Base-by-base conservation (phyloP, 2,329 filamentous ascomycete species). In the Teratosphaeria nubilosa region DNA sequence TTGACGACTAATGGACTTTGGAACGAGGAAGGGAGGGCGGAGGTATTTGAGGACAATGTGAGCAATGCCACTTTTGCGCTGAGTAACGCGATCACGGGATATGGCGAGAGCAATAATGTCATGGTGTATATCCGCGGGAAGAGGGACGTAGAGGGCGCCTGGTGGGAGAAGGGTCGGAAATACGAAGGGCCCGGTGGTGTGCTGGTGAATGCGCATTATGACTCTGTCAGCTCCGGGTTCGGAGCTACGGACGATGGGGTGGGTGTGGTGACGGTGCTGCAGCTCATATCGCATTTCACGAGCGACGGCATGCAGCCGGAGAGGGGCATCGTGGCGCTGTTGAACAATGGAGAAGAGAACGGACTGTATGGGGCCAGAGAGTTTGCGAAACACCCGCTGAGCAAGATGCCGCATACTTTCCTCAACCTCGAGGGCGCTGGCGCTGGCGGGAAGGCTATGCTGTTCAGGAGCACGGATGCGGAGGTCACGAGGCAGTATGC, bases 281-380 rank as follows among this genome's bases (percentile, higher is more conserved):
- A 96, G 71, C 77, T 97, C 54, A 80, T 97, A 61, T 88, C 86
- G 62, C 90, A 96, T 73, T 96, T 95, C 70, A 91, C 90, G 1
- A 75, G 82, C 0, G 54, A 61, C 14, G 85, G 80, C 30, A 84
- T 88, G 63, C 84, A 84, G 68, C 91, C 91, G 1, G 86, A 84
- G 67, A 84, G 86, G 64, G 92, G 91, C 1, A 81, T 99, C 51
- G 83, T 97, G 14, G 80, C 90, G 10, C 80, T 97, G 30, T 81
- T 97, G 69, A 99, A 99, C 78, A 96, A 97, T 68, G 92, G 88
- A 37, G 94, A 99, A 70, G 94, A 99, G 71, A 92, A 97, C 68
- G 94, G 86, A 37, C 77, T 97, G 11, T 89, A 95, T 63, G 94
- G 94, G 0, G 91, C 92, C 6, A 83, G 84, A 60, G 91, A 88